Evolutionary conservation across 331 rosid genomes (phyloP), one percentile per base, ranked within the genome.

Genomic region (Pyracantha coccinea): DNA sequence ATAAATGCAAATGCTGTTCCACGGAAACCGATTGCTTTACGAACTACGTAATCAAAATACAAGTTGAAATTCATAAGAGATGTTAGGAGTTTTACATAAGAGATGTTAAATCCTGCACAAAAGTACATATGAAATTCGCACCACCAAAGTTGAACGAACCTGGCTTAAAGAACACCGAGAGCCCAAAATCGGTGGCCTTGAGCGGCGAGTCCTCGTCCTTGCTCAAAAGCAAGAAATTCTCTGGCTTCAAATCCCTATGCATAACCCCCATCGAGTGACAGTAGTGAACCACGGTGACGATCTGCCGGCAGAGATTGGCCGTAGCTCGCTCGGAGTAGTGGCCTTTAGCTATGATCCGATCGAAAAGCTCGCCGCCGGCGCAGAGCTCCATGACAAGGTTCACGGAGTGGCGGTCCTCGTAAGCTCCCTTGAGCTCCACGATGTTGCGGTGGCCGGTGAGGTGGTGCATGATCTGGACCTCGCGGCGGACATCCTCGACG

Each of bases 391-490:
- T 93, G 63, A 93, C 59, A 59, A 93, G 87, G 73, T 93, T 88
- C 35, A 93, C 96, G 17, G 93, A 88, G 89, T 91, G 89, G 14
- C 92, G 93, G 45, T 93, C 98, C 93, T 93, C 98, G 83, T 83
- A 91, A 5, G 96, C 94, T 17, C 90, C 98, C 45, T 79, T 86
- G 25, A 93, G 98, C 87, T 93, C 97, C 15, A 93, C 97, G 57
- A 91, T 87, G 87, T 93, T 84, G 20, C 90, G 94, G 50, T 93
- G 96, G 27, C 98, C 98, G 24, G 98, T 93, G 63, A 93, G 93
- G 78, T 93, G 98, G 81, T 93, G 90, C 98, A 93, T 93, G 86
- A 93, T 93, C 87, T 93, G 98, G 8, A 93, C 97, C 81, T 93
- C 98, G 4, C 98, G 96, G 17, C 94, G 90, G 35, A 91, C 75